Conservation (phyloP, 306 rosid genomes). For the Rosa rugosa region DNA sequence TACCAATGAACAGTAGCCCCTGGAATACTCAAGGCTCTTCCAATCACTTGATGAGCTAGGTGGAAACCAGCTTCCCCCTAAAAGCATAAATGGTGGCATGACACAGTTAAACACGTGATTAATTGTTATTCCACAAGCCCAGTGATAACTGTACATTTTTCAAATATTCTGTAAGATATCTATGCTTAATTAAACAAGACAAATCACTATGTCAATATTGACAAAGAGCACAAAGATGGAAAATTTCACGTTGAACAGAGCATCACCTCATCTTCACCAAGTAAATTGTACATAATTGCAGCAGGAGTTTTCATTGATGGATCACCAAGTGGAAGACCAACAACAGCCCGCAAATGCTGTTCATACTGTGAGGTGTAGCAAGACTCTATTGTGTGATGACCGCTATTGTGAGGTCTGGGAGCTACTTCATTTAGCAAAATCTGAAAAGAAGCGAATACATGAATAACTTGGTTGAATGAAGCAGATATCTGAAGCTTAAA, state of each 20-base stretch:
- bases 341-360: conserved; percentile 92
- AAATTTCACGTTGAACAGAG: background rate
- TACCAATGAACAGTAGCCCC: conserved; percentile 95
- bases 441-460: conserved; percentile 36
- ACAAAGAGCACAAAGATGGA: background rate
- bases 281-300: conserved; percentile 82
- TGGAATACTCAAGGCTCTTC: conserved; percentile 57
- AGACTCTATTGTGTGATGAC: conserved; percentile 92
- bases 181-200: background rate
- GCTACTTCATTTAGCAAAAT: conserved; percentile 95
- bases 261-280: conserved; percentile 87
- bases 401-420: conserved; percentile 96
- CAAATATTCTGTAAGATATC: background rate
- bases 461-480: conserved; percentile 19
- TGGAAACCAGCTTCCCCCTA: conserved; percentile 76
- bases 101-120: background rate
- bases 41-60: conserved; percentile 68
- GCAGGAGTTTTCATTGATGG: conserved; percentile 87
- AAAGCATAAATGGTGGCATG: conserved; percentile 25
- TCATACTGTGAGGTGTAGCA: conserved; percentile 88
- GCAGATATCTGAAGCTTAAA: background rate
- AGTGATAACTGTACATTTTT: background rate
- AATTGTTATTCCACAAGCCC: background rate
- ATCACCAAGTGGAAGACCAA: conserved; percentile 98
- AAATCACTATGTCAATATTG: background rate